Evolutionary conservation across 2,329 filamentous ascomycete species (phyloP).

Genomic region (Anisogramma anomala): DNA sequence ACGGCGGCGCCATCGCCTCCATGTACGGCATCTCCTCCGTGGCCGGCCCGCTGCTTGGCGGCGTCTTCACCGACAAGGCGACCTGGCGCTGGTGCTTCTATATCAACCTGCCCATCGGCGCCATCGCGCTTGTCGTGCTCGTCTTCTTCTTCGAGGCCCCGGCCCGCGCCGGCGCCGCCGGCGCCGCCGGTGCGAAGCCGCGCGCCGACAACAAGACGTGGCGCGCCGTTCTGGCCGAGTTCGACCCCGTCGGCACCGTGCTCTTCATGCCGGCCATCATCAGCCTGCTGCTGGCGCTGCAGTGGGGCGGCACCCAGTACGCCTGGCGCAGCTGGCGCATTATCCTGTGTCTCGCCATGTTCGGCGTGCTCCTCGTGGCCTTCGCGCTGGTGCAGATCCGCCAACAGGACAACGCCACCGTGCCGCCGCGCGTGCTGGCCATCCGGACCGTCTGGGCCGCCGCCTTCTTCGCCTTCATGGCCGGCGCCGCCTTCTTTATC

Average conservation of each 20-base stretch:
- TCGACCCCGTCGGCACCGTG: constrained; percentile 20
- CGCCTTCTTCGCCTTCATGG: constrained; percentile 28
- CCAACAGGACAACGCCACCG: constrained; percentile 27
- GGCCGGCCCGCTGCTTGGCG: constrained; percentile 14
- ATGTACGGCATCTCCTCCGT: constrained; percentile 31
- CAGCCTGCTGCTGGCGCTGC: constrained; percentile 35
- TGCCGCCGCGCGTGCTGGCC: constrained; percentile 32
- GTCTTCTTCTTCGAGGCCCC: constrained; percentile 15
- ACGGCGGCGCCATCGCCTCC: constrained; percentile 27
- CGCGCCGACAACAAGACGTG: constrained; percentile 9
- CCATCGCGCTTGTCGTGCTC: constrained; percentile 8
- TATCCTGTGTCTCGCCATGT: constrained; percentile 24
- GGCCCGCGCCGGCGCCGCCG: constrained; percentile 17
- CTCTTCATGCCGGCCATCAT: constrained; percentile 19
- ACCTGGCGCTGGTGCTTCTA: constrained; percentile 21
- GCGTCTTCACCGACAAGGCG: constrained; percentile 5
- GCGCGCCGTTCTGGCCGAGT: constrained; percentile 20
- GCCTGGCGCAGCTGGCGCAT: constrained; percentile 27
- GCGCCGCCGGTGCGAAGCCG: constrained; percentile 22
- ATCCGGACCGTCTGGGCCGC: constrained; percentile 25
- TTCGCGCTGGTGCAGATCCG: constrained; percentile 27
- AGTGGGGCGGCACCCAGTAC: constrained; percentile 34
- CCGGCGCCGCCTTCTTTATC: constrained; percentile 31
- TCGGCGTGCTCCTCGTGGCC: constrained; percentile 22
- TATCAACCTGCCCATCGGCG: constrained; percentile 20